Base-by-base conservation (phyloP, 140 eudicot species). In the Anethum foeniculum region DNA sequence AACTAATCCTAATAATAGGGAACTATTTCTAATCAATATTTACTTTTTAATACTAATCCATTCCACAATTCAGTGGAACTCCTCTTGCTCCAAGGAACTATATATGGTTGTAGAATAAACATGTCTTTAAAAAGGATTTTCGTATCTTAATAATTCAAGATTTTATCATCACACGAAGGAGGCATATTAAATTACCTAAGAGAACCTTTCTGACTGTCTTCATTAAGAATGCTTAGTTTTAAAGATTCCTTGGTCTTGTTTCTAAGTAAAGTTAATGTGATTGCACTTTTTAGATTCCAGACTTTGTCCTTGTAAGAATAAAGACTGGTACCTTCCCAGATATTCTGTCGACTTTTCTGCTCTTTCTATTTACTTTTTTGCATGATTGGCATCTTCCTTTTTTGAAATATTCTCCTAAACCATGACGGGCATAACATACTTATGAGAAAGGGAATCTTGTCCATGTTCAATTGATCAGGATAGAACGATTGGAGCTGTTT, bases 401-500 rank as follows among this genome's bases (percentile, higher is more conserved):
- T 38, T 15, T 19, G 7, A 38, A 71, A 38, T 15, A 67, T 67
- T 67, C 74, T 67, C 23, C 2, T 71, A 38, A 16, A 38, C 38
- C 43, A 34, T 32, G 23, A 15, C 48, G 6, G 38, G 76, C 48
- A 34, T 38, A 62, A 62, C 43, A 71, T 71, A 38, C 49, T 71
- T 71, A 38, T 38, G 76, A 19, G 47, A 38, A 38, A 43, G 77
- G 81, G 51, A 71, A 82, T 81, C 62, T 77, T 80, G 75, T 82
- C 65, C 32, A 12, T 83, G 83, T 79, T 81, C 73, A 74, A 44
- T 75, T 85, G 79, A 77, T 81, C 89, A 94, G 99, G 96, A 94
- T 92, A 71, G 97, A 94, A 82, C 87, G 97, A 64, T 82, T 94
- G 90, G 99, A 94, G 81, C 84, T 94, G 92, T 94, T 94, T 34